phyloP scores from a whole-genome alignment of 495 filamentous ascomycete species.

The Cercophora samala region DNA sequence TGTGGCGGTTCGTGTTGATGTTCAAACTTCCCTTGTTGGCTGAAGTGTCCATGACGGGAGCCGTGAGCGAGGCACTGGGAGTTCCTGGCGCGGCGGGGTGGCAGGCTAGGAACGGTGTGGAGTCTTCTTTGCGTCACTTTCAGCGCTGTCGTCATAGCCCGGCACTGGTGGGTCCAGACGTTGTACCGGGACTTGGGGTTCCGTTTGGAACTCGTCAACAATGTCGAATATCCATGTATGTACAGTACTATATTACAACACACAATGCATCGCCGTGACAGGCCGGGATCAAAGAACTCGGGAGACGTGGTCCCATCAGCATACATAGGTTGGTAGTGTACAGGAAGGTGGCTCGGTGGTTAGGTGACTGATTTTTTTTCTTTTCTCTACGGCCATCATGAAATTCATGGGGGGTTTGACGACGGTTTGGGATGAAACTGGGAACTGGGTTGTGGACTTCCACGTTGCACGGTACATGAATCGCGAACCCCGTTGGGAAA shows the following conservation, averaged over 20 bases:
- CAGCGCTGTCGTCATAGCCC: constrained; percentile 15
- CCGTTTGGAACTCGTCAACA: background rate
- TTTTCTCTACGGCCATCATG: background rate
- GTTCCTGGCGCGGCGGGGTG: background rate
- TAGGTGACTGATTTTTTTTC: no score
- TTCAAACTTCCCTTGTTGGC: background rate
- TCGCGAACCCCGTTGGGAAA: background rate
- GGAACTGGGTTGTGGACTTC: background rate
- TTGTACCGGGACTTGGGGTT: background rate
- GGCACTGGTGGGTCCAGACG: background rate
- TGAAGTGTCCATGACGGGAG: no score
- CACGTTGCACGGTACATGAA: background rate
- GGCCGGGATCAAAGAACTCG: no score
- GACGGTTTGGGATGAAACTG: background rate
- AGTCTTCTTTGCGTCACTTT: constrained; percentile 12
- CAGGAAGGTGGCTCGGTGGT: no score
- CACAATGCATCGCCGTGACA: no score
- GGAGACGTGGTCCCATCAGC: no score
- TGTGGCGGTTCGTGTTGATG: constrained; percentile 1
- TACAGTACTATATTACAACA: no score
- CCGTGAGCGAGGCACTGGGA: background rate
- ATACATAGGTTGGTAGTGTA: no score
- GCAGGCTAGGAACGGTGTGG: constrained; percentile 9
- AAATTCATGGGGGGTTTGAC: background rate
- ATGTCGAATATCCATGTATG: background rate